phyloP scores from a whole-genome alignment of 192 early-diverging fungal genomes.

The Backusella tarrabulga region DNA sequence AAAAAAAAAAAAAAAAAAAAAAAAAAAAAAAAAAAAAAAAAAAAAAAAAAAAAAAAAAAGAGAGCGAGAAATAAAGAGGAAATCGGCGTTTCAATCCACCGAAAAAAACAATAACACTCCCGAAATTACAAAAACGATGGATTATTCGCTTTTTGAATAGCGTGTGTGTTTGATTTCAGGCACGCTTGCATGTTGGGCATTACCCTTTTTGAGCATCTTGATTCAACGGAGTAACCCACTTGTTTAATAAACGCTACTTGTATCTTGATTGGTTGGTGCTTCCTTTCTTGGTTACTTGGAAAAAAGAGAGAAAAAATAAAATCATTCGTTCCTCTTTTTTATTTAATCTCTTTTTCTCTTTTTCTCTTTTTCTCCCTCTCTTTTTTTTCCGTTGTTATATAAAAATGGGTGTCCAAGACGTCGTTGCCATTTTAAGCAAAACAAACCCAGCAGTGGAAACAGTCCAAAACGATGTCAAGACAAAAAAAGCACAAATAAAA shows the following conservation, averaged over 20 bases:
- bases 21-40: neutral
- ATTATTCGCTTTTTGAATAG: neutral
- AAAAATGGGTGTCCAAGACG: neutral
- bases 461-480: neutral
- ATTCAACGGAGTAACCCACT: neutral
- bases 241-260: neutral
- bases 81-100: neutral
- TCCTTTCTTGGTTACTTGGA: neutral
- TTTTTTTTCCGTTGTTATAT: neutral
- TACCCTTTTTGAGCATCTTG: neutral
- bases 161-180: no score
- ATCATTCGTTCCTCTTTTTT: neutral
- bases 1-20: neutral
- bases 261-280: neutral
- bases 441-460: neutral
- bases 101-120: neutral
- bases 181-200: neutral
- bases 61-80: neutral
- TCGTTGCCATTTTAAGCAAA: neutral
- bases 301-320: neutral
- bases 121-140: neutral
- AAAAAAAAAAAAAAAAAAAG: neutral
- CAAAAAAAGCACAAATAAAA: neutral
- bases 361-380: neutral
- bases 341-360: neutral